Conservation (phyloP, 1,284 basidiomycete species). For the Cerrena zonata region DNA sequence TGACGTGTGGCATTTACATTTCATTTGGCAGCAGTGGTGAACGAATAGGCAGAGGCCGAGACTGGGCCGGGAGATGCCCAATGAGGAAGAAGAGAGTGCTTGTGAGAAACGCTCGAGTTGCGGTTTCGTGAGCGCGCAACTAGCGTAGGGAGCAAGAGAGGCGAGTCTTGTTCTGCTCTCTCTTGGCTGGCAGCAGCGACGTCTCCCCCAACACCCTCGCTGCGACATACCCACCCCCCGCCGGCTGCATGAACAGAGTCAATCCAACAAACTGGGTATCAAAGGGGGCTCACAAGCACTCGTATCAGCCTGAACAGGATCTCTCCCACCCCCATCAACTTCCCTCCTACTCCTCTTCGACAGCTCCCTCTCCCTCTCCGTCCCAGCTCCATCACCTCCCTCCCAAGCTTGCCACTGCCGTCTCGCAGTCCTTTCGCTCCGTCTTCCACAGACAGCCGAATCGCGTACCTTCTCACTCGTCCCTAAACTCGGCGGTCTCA, state of each 20-base stretch:
- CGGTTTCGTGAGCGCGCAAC: neutral
- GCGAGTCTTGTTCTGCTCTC: neutral
- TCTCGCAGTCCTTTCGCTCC: conserved; percentile 33
- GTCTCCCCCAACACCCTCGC: neutral
- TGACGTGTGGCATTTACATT: neutral
- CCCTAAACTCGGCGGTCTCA: conserved; percentile 30
- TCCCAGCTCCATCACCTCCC: conserved; percentile 28
- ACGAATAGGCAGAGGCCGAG: neutral
- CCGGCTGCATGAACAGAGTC: neutral
- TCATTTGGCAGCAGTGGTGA: neutral
- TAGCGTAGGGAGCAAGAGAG: neutral
- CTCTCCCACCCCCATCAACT: conserved; percentile 28
- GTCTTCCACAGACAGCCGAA: conserved; percentile 31
- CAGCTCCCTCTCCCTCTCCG: conserved; percentile 33
- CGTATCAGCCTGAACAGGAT: conserved; percentile 19
- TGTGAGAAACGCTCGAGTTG: neutral
- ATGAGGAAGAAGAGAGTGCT: neutral
- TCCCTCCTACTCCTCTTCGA: conserved; percentile 39
- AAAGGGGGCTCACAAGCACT: conserved; percentile 1
- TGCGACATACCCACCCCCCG: neutral
- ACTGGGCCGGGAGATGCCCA: neutral
- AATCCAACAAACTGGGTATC: neutral
- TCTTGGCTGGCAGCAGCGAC: neutral
- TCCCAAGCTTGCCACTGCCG: conserved; percentile 21
- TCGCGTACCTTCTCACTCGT: conserved; percentile 31